phyloP scores from a whole-genome alignment of 2,329 filamentous ascomycete species.

The Aspergillus pseudonomiae region DNA sequence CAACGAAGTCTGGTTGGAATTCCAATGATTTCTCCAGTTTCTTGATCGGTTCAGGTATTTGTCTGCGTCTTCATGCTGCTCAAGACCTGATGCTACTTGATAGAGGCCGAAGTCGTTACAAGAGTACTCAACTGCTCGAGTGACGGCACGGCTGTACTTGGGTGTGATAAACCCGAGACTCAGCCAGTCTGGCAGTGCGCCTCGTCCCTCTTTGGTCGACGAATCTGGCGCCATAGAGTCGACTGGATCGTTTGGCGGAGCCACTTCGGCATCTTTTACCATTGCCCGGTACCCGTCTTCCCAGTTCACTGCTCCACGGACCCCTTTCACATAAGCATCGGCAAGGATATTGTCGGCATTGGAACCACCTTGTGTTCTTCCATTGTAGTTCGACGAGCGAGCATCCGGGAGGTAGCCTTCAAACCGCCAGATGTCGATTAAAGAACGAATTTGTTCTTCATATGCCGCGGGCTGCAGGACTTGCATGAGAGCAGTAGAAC shows the following conservation, averaged over 20 bases:
- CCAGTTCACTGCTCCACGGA: constrained; percentile 66
- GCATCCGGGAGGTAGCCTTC: constrained; percentile 68
- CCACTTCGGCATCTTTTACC: constrained; percentile 67
- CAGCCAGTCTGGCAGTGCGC: constrained; percentile 71
- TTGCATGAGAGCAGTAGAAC: constrained; percentile 66
- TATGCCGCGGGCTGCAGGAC: constrained; percentile 65
- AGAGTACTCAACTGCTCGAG: constrained; percentile 68
- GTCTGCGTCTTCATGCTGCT: constrained; percentile 52
- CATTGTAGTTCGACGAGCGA: constrained; percentile 70
- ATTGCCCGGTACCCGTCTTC: constrained; percentile 63
- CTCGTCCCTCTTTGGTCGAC: constrained; percentile 68
- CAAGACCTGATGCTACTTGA: constrained; percentile 65
- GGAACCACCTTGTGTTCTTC: constrained; percentile 69
- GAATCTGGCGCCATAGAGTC: constrained; percentile 58
- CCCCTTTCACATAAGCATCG: constrained; percentile 71
- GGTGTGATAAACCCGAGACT: constrained; percentile 67
- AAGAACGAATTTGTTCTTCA: constrained; percentile 66
- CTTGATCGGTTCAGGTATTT: constrained; percentile 66
- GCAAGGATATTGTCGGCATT: constrained; percentile 74
- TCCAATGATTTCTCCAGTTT: constrained; percentile 76
- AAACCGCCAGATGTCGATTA: constrained; percentile 69
- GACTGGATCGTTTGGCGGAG: constrained; percentile 61
- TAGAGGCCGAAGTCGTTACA: constrained; percentile 70
- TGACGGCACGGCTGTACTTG: constrained; percentile 62
- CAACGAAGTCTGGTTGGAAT: constrained; percentile 58